Evolutionary conservation across 208 protist species (phyloP).

Genomic region (Leishmania aethiopica): DNA sequence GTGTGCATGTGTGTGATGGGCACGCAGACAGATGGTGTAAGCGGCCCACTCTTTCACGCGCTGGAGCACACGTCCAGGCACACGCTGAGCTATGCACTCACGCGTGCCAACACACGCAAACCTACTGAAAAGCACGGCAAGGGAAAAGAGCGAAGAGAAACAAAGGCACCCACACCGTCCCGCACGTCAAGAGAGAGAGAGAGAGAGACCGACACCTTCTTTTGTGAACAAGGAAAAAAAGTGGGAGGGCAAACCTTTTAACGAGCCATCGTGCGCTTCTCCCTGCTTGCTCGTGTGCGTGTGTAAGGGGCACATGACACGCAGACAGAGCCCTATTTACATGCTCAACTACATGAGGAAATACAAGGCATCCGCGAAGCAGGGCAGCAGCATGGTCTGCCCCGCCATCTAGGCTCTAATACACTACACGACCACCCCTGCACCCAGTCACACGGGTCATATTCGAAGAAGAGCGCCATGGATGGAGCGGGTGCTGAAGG

Average conservation of each 20-base stretch:
- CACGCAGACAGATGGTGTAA: too few relatives aligned
- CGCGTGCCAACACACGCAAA: neutral
- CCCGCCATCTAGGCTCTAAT: neutral
- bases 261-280: neutral
- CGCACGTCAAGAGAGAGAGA: neutral
- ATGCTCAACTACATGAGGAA: neutral
- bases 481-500: neutral
- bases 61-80: too few relatives aligned
- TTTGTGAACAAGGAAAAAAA: neutral
- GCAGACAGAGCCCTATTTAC: neutral
- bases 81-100: neutral
- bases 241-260: neutral
- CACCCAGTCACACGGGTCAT: neutral
- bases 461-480: neutral
- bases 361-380: neutral
- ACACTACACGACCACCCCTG: neutral
- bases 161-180: neutral
- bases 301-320: neutral
- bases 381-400: neutral
- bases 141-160: neutral
- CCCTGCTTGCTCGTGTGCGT: neutral
- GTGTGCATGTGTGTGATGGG: too few relatives aligned
- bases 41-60: too few relatives aligned
- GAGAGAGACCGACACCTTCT: neutral
- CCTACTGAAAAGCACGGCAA: neutral